These are phyloP conservation scores for Podaxis pistillaris DNA, from an alignment of 768 basidiomycete species.

Conservation along the genomic window DNA sequence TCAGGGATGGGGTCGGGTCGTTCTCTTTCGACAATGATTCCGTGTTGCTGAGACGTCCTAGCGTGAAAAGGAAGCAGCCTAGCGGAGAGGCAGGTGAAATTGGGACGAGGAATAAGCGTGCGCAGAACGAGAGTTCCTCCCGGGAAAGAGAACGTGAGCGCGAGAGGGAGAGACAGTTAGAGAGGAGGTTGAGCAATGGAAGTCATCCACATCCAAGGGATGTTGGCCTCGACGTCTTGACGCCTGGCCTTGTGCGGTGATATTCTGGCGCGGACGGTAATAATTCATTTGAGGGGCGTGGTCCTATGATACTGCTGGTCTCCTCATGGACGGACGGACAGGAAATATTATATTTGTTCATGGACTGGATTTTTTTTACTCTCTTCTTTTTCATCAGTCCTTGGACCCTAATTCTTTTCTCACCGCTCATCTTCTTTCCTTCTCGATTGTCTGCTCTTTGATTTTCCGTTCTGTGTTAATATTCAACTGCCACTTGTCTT, in stretches of 20 bases:
- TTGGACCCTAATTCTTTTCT: constrained; percentile 2
- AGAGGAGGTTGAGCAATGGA: constrained; percentile 6
- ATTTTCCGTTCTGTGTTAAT: neutral
- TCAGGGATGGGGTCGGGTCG: constrained; percentile 47
- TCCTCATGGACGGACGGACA: constrained; percentile 9
- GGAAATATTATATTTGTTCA: constrained; percentile 5
- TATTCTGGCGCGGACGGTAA: neutral
- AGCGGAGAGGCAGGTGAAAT: constrained; percentile 7
- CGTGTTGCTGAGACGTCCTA: constrained; percentile 64
- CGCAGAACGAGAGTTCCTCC: constrained; percentile 8
- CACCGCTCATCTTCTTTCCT: neutral
- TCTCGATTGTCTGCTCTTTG: neutral
- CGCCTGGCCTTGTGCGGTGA: constrained; percentile 10
- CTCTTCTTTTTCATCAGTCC: neutral
- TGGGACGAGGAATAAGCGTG: constrained; percentile 7
- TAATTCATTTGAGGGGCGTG: neutral
- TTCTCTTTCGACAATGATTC: constrained; percentile 41
- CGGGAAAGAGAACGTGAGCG: constrained; percentile 8
- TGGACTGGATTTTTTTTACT: neutral
- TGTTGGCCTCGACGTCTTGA: neutral
- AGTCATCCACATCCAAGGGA: constrained; percentile 6
- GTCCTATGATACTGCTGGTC: neutral
- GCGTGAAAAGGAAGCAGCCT: constrained; percentile 47
- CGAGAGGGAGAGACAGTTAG: neutral
- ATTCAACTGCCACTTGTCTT: neutral